Conservation (phyloP, 192 early-diverging fungal genomes). For the Coemansia sp. region DNA sequence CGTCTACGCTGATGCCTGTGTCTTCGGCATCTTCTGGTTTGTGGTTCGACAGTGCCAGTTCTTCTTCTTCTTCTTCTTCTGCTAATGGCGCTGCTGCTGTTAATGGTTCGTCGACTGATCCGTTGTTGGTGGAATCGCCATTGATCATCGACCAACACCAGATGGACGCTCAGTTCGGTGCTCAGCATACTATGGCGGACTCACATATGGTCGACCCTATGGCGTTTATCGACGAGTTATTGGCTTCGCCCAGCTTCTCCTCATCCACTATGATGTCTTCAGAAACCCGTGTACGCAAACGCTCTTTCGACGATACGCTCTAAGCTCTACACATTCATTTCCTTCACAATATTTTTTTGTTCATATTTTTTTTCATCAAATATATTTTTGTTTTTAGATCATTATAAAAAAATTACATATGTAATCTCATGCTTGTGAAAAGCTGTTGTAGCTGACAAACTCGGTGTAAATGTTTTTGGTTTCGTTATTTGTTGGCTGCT, state of each 20-base stretch:
- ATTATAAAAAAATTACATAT: too few relatives aligned
- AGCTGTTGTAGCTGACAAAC: too few relatives aligned
- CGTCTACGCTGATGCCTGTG: background rate
- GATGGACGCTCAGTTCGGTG: conserved; percentile 28
- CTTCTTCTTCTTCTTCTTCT: background rate
- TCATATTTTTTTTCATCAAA: background rate
- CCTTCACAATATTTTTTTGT: background rate
- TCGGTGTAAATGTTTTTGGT: too few relatives aligned
- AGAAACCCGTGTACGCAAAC: conserved; percentile 29
- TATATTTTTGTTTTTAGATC: too few relatives aligned
- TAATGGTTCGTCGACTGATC: conserved; percentile 1
- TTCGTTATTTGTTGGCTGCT: too few relatives aligned
- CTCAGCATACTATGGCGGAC: conserved; percentile 14
- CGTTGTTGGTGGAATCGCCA: conserved; percentile 38
- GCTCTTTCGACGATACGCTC: conserved; percentile 45
- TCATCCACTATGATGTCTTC: background rate
- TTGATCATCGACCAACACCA: conserved; percentile 35
- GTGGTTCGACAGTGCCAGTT: background rate
- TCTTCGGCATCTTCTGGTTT: background rate
- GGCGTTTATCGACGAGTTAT: conserved; percentile 49
- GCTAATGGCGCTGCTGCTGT: background rate
- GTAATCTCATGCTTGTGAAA: too few relatives aligned
- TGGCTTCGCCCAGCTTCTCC: conserved; percentile 38
- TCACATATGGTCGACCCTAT: conserved; percentile 46
- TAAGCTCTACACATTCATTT: conserved; percentile 5